Conservation (phyloP, 2,329 filamentous ascomycete genomes). For the Ilyonectria robusta region DNA sequence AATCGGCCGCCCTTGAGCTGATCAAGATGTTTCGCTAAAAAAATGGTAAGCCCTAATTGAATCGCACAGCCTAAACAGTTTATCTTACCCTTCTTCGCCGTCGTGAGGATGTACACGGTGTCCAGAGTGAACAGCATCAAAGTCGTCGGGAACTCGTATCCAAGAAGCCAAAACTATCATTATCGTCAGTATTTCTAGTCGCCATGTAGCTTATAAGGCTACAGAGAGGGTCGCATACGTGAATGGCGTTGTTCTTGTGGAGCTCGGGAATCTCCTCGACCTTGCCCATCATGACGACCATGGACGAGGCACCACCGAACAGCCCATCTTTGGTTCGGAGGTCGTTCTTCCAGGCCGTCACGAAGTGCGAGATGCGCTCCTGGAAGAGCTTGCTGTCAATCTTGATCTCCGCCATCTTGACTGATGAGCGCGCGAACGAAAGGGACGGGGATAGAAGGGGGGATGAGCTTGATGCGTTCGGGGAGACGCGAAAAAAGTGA, state of each 20-base stretch:
- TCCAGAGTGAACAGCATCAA: slow-evolving; percentile 93
- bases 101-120: slow-evolving; percentile 91
- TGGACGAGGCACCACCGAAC: slow-evolving; percentile 89
- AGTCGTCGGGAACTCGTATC: slow-evolving; percentile 98
- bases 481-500: slow-evolving; percentile 58
- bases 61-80: neutral
- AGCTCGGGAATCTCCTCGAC: slow-evolving; percentile 89
- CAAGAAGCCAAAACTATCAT: slow-evolving; percentile 92
- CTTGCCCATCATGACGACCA: slow-evolving; percentile 94
- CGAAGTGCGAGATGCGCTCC: slow-evolving; percentile 89
- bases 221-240: slow-evolving; percentile 71
- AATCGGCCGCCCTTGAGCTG: slow-evolving; percentile 93
- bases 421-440: slow-evolving; percentile 51
- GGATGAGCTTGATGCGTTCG: slow-evolving; percentile 45
- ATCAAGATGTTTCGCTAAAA: slow-evolving; percentile 89
- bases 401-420: slow-evolving; percentile 84
- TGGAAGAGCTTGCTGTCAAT: slow-evolving; percentile 96
- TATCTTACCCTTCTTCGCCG: slow-evolving; percentile 91
- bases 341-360: slow-evolving; percentile 96
- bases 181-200: slow-evolving; percentile 35
- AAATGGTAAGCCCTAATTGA: slow-evolving; percentile 50
- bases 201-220: neutral
- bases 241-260: slow-evolving; percentile 96
- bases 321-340: slow-evolving; percentile 88
- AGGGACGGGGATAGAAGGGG: slow-evolving; percentile 43